phyloP scores from a whole-genome alignment of 371 early-diverging fungal genomes.

The Thermomucor indicae-seudaticae region DNA sequence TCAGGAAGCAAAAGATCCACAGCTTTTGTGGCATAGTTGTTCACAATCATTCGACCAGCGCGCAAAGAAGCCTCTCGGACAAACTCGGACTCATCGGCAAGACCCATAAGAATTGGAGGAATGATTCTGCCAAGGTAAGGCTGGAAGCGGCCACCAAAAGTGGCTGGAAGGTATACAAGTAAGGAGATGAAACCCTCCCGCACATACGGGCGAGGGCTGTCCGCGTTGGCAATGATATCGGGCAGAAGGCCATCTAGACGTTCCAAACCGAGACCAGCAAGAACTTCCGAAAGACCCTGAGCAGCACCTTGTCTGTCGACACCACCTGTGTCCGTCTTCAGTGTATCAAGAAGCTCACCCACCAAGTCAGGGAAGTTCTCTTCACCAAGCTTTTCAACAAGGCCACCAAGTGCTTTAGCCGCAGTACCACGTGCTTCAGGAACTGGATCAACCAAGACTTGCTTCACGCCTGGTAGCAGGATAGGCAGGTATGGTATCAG shows the following conservation, averaged over 20 bases:
- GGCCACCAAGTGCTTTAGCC: constrained; percentile 89
- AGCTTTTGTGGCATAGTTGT: constrained; percentile 83
- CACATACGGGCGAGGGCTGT: constrained; percentile 71
- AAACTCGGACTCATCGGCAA: constrained; percentile 94
- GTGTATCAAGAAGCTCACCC: constrained; percentile 75
- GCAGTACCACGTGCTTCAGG: constrained; percentile 94
- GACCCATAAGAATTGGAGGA: constrained; percentile 83
- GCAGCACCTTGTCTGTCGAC: constrained; percentile 97
- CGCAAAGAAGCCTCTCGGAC: constrained; percentile 92
- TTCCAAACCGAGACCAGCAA: constrained; percentile 86
- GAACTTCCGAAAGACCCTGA: constrained; percentile 93
- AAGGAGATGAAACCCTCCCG: constrained; percentile 96
- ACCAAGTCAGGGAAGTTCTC: constrained; percentile 90
- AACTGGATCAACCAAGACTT: constrained; percentile 92
- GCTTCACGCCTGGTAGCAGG: constrained; percentile 84
- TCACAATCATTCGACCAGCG: constrained; percentile 91
- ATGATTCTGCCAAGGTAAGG: constrained; percentile 86
- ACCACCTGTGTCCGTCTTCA: constrained; percentile 83
- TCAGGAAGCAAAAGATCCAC: constrained; percentile 90
- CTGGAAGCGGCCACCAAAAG: constrained; percentile 87
- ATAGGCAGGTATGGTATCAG: constrained; percentile 81
- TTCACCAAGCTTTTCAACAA: constrained; percentile 92
- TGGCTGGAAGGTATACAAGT: constrained; percentile 92
- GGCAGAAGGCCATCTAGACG: constrained; percentile 89
- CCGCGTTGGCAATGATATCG: constrained; percentile 81